phyloP scores from a whole-genome alignment of 495 filamentous ascomycete genomes.

The Immersiella caudata region DNA sequence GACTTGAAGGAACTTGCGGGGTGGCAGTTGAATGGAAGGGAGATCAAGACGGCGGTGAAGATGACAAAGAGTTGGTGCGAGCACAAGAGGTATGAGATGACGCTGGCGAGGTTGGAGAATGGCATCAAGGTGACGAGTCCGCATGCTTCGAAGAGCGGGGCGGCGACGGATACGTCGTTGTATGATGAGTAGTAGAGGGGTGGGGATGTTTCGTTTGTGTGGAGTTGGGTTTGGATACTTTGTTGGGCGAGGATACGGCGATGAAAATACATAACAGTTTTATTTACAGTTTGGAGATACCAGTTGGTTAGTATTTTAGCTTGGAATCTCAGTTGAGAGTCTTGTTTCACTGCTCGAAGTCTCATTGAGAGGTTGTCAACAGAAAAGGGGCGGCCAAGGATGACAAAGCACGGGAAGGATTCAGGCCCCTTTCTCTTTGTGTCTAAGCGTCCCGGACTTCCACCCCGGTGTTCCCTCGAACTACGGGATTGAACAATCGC shows the following conservation, averaged over 20 bases:
- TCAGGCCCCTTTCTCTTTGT: neutral
- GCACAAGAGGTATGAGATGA: constrained; percentile 40
- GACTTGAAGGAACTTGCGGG: constrained; percentile 51
- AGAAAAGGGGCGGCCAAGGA: no score
- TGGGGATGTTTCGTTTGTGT: neutral
- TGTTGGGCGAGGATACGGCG: no score
- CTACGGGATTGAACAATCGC: no score
- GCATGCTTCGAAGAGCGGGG: constrained; percentile 31
- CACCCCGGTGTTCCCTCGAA: no score
- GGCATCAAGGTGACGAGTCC: constrained; percentile 42
- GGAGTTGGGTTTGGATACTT: neutral
- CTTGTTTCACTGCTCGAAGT: no score
- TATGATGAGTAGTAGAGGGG: constrained; percentile 30
- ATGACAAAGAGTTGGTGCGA: constrained; percentile 46
- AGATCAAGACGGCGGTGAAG: constrained; percentile 69
- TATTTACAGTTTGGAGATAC: no score
- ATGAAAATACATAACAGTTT: no score
- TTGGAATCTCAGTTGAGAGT: no score
- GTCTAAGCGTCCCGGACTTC: neutral
- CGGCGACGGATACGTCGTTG: constrained; percentile 26
- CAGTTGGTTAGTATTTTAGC: no score
- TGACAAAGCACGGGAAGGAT: neutral
- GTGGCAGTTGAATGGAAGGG: constrained; percentile 59
- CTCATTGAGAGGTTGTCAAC: no score
- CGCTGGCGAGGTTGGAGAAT: constrained; percentile 37